Evolutionary conservation across 805 yeast genomes (phyloP), one percentile per base, ranked within the genome.

Genomic region (Millerago galiae): DNA sequence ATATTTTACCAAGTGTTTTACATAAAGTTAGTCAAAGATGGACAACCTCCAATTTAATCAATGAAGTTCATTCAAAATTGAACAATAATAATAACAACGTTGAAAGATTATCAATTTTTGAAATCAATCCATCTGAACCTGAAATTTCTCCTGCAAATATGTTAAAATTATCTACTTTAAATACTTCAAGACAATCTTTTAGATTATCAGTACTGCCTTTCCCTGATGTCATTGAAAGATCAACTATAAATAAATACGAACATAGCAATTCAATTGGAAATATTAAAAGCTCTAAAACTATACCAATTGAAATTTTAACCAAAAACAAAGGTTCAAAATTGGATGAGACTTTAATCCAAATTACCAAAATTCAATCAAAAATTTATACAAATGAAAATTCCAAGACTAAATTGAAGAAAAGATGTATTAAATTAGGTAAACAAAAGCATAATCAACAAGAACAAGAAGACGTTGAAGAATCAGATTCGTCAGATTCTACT

Each of bases 161-260:
- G 71, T 68, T 79, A 56, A 72, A 83, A 54, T 68, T 90, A 12
- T 74, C 84, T 1, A 73, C 85, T 5, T 66, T 91, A 45, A 75
- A 79, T 37, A 77, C 82, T 13, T 79, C 91, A 2, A 75, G 96
- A 49, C 88, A 85, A 50, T 86, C 97, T 0, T 68, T 91, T 47
- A 77, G 85, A n/a, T 61, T 91, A 37, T 70, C 75, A 21, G 72
- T 85, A 1, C 79, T 85, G 4, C 65, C 68, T 27, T 72, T 83
- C 48, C 71, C 69, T 24, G 77, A 75, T 46, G 72, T 79, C 3
- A 70, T 81, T 15, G 81, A 77, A 51, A 66, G 88, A 46, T 74
- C 81, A 8, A 49, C 44, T 3, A 31, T 57, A n/a, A 50, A 46
- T 29, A 55, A 57, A 38, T 53, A 43, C 34, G 53, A 54, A 17